These are phyloP conservation scores for Schizophyllum amplum DNA, from an alignment of 1,284 basidiomycete species.

Conservation along the genomic window DNA sequence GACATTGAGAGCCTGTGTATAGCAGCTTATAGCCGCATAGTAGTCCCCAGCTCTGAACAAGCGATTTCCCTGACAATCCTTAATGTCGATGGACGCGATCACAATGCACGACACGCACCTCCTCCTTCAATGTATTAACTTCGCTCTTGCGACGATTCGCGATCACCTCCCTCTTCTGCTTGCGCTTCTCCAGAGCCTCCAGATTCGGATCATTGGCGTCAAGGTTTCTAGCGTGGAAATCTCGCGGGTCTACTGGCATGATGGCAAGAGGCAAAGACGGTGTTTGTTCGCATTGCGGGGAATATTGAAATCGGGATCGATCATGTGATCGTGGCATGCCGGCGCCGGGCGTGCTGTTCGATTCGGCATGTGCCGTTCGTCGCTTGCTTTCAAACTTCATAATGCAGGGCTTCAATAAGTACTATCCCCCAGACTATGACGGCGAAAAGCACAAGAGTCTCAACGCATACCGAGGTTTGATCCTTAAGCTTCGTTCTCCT, in stretches of 20 bases:
- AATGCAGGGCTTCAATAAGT: conserved; percentile 75
- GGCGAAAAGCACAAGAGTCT: conserved; percentile 73
- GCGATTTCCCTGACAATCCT: conserved; percentile 7
- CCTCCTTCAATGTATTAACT: not conserved
- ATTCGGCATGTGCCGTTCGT: not conserved
- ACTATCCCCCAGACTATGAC: conserved; percentile 92
- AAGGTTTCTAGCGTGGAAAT: not conserved
- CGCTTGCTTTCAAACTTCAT: not conserved
- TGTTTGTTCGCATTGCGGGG: not conserved
- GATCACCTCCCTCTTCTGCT: conserved; percentile 11
- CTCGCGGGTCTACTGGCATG: not conserved
- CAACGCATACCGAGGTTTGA: conserved; percentile 68
- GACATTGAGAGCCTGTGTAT: conserved; percentile 5
- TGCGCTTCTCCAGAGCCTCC: not conserved
- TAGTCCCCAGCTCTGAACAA: conserved; percentile 8
- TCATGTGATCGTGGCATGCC: not conserved
- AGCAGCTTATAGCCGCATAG: conserved; percentile 3
- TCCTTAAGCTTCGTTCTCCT: not conserved
- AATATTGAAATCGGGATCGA: not conserved
- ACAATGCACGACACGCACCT: not conserved
- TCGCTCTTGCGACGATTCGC: not conserved
- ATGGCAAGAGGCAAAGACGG: not conserved
- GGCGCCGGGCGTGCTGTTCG: not conserved
- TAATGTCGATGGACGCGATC: not conserved
- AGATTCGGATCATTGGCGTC: not conserved